Conservation (phyloP, 345 rosid species). For the Firmiana major region DNA sequence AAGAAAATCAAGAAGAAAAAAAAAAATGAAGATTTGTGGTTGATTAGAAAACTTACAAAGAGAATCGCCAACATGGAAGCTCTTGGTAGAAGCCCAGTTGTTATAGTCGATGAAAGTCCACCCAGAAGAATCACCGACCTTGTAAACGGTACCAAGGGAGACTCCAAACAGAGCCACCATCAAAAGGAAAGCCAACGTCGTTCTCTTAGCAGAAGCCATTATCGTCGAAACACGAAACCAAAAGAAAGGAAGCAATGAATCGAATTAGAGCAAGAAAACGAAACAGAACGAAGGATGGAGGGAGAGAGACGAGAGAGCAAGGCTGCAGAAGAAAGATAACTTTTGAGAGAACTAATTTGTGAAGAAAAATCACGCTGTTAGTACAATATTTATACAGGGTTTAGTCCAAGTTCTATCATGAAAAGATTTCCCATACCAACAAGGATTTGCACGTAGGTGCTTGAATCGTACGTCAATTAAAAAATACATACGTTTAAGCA, state of each 20-base stretch:
- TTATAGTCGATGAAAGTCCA: slow-evolving; percentile 18
- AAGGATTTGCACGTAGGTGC: too few relatives aligned
- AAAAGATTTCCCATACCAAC: not conserved
- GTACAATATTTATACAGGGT: not conserved
- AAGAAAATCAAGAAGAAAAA: not conserved
- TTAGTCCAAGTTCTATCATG: not conserved
- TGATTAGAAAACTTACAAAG: not conserved
- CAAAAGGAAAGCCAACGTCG: not conserved
- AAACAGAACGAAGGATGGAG: too few relatives aligned
- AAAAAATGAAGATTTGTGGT: not conserved
- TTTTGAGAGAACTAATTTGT: too few relatives aligned
- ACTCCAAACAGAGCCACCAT: slow-evolving; percentile 1
- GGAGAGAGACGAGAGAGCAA: not conserved
- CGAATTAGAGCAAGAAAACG: too few relatives aligned
- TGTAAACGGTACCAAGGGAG: slow-evolving; percentile 11
- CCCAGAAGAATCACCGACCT: slow-evolving; percentile 24
- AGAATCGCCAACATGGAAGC: slow-evolving; percentile 2
- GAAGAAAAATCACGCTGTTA: not conserved
- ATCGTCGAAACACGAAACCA: too few relatives aligned
- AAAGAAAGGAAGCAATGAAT: too few relatives aligned
- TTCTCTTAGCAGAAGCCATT: too few relatives aligned
- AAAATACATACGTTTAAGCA: too few relatives aligned
- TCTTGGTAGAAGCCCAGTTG: slow-evolving; percentile 8
- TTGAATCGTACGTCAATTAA: too few relatives aligned
- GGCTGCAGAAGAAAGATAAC: too few relatives aligned